Evolutionary conservation across 352 stramenopile species (phyloP), one percentile per base, ranked within the genome.

Genomic region (Globisporangium parvum): DNA sequence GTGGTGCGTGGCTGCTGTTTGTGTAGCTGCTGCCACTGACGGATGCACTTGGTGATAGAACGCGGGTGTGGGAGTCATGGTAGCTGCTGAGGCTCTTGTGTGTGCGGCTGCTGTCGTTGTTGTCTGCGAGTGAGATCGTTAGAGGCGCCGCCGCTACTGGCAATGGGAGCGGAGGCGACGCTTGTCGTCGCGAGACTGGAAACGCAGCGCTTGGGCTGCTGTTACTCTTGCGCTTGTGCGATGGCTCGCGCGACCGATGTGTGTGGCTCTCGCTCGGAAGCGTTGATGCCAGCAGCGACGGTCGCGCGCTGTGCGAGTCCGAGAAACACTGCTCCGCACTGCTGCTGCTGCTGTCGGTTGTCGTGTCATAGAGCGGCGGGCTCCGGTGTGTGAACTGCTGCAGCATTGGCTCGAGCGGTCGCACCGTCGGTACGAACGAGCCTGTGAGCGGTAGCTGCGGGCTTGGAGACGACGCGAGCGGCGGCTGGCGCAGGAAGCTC

Each of bases 401-500:
- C 39, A 44, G 5, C 31, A 37, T 5, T 4, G 15, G 39, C 39
- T 42, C 17, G 12, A 42, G 37, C 17, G 37, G 33, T 6, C 42
- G 45, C 44, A 52, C 9, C 42, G 47, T 21, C 5, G 44, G 6
- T 20, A 28, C 21, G 44, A 49, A 33, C 10, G 24, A 24, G 20
- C 12, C 11, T 40, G n/a, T 41, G 51, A 18, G 23, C n/a, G 35
- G 31, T 14, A 28, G 31, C 14, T 52, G 53, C 20, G 26, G 0
- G 47, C 15, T 18, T 21, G 26, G n/a, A 39, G 28, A 17, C 2
- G 41, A 17, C 2, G 51, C 46, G 37, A 37, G 11, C 12, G 45
- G 12, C 14, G 52, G 52, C 33, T 56, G 33, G 15, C 59, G 61
- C 11, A 76, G 42, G 53, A 76, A 66, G 37, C 59, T 61, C 42